phyloP scores from a whole-genome alignment of 2,329 filamentous ascomycete species.

The Penicillium aurantiogriseum region DNA sequence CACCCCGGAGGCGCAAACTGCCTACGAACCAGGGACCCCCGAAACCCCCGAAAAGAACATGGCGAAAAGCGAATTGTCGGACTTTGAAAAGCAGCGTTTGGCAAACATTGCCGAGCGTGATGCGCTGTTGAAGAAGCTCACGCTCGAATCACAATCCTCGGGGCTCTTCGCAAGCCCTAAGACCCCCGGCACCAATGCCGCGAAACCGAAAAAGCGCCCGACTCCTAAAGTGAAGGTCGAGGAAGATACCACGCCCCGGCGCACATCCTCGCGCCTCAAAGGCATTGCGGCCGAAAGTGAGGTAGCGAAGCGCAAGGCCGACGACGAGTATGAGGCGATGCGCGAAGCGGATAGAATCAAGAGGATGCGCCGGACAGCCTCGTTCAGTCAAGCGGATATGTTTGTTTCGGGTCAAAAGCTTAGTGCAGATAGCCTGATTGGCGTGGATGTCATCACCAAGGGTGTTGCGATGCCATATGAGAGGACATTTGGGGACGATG shows the following conservation, averaged over 20 bases:
- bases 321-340: constrained; percentile 59
- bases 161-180: constrained; percentile 62
- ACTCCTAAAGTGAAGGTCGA: constrained; percentile 62
- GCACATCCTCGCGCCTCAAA: constrained; percentile 61
- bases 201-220: constrained; percentile 49
- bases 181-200: constrained; percentile 44
- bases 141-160: constrained; percentile 64
- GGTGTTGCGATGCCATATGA: constrained; percentile 75
- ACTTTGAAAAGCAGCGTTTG: constrained; percentile 79
- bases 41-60: not conserved
- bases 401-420: constrained; percentile 76
- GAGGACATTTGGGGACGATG: constrained; percentile 80
- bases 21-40: not conserved
- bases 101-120: constrained; percentile 87
- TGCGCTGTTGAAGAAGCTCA: constrained; percentile 74
- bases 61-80: constrained; percentile 61
- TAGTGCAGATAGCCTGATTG: constrained; percentile 63
- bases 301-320: constrained; percentile 66
- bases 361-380: constrained; percentile 62
- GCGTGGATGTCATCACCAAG: constrained; percentile 58
- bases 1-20: not conserved
- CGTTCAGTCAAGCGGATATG: constrained; percentile 72
- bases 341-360: constrained; percentile 61
- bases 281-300: constrained; percentile 67
- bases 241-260: constrained; percentile 55